These are phyloP conservation scores for Epichloe brachyelytri DNA, from an alignment of 2,329 filamentous ascomycete species.

Conservation along the genomic window DNA sequence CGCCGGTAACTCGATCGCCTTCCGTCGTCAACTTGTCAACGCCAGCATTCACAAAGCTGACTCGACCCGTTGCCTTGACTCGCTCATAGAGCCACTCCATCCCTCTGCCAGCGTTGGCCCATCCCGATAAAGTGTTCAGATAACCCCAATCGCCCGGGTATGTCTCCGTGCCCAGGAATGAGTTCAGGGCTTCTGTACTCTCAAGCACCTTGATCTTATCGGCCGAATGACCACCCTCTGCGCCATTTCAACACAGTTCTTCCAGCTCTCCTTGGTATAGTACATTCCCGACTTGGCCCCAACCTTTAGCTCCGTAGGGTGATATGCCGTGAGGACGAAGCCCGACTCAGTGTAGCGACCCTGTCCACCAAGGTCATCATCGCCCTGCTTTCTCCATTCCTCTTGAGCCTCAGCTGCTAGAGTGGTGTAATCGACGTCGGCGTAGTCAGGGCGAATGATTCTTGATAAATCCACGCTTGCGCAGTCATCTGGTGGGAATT, in stretches of 20 bases:
- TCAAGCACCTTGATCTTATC: constrained; percentile 33
- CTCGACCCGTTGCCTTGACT: constrained; percentile 40
- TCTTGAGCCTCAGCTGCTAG: constrained; percentile 60
- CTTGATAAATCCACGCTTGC: constrained; percentile 51
- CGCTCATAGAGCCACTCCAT: constrained; percentile 51
- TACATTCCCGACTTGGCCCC: constrained; percentile 34
- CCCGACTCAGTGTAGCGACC: constrained; percentile 61
- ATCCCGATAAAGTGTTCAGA: constrained; percentile 61
- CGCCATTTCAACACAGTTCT: constrained; percentile 44
- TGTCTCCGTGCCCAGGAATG: constrained; percentile 33
- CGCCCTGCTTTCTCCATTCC: constrained; percentile 50
- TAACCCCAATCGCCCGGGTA: constrained; percentile 55
- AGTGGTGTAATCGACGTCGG: constrained; percentile 60
- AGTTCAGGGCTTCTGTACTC: constrained; percentile 29
- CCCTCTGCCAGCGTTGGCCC: constrained; percentile 63
- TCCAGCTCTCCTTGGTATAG: constrained; percentile 47
- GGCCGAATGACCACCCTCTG: constrained; percentile 22
- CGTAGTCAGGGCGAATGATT: constrained; percentile 65
- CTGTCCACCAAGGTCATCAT: constrained; percentile 43
- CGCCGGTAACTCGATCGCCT: constrained; percentile 40
- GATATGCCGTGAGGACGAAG: constrained; percentile 49
- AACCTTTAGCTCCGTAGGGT: constrained; percentile 17
- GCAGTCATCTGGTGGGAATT: constrained; percentile 48
- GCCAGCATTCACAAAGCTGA: constrained; percentile 40
- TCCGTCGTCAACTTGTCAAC: constrained; percentile 30